Evolutionary conservation across 202 grass and related monocot genomes (phyloP).

Genomic region (Bolboschoenoplectus hybrid): DNA sequence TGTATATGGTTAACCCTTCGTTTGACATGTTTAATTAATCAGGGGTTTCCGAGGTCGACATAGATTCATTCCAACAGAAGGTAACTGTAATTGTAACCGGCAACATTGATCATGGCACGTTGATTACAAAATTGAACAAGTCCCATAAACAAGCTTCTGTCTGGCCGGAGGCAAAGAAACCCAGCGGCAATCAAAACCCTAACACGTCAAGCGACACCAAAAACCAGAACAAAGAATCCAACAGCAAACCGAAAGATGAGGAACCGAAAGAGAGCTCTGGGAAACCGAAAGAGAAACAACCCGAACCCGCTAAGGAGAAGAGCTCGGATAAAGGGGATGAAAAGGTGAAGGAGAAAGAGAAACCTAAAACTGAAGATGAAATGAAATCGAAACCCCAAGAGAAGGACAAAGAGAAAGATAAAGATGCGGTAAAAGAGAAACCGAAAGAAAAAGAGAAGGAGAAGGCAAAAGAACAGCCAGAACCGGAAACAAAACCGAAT

Average conservation of each 20-base stretch:
- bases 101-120: slow-evolving; percentile 50
- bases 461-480: slow-evolving; percentile 38
- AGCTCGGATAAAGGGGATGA: slow-evolving; percentile 36
- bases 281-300: slow-evolving; percentile 16
- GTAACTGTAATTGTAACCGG: slow-evolving; percentile 49
- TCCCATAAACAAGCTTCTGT: slow-evolving; percentile 71
- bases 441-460: slow-evolving; percentile 36
- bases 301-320: slow-evolving; percentile 28
- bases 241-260: slow-evolving; percentile 45
- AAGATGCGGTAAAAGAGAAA: slow-evolving; percentile 35
- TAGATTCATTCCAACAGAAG: slow-evolving; percentile 75
- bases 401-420: slow-evolving; percentile 38
- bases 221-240: slow-evolving; percentile 42
- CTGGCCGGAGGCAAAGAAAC: slow-evolving; percentile 53
- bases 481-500: slow-evolving; percentile 38
- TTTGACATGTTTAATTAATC: slow-evolving; percentile 35
- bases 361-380: slow-evolving; percentile 36
- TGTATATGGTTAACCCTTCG: background rate
- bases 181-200: background rate
- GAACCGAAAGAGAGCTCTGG: slow-evolving; percentile 43
- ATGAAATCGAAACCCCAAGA: slow-evolving; percentile 23
- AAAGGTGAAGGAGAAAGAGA: slow-evolving; percentile 41
- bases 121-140: slow-evolving; percentile 71
- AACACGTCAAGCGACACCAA: slow-evolving; percentile 10
- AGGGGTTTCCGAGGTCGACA: slow-evolving; percentile 69